Evolutionary conservation across 2,329 filamentous ascomycete genomes (phyloP).

Genomic region (Xylariaceae sp.): DNA sequence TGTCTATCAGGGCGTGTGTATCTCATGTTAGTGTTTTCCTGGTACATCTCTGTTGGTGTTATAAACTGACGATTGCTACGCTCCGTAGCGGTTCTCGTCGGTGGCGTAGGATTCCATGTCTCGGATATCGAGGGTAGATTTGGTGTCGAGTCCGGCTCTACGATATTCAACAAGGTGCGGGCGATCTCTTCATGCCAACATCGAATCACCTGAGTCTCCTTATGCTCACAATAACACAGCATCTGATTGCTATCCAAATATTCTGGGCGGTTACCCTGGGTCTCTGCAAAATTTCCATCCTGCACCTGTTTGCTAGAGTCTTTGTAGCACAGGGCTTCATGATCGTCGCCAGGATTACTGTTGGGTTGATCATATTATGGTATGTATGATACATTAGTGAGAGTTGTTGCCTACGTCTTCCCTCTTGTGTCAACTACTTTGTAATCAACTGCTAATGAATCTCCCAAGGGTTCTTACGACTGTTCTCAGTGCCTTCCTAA

Average conservation of each 20-base stretch:
- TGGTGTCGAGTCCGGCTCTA: constrained; percentile 15
- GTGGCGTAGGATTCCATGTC: constrained; percentile 28
- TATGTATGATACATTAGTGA: constrained; percentile 5
- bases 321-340: constrained; percentile 33
- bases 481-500: constrained; percentile 36
- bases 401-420: too few relatives aligned
- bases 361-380: constrained; percentile 30
- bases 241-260: constrained; percentile 34
- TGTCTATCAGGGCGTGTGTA: constrained; percentile 20
- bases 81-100: constrained; percentile 24
- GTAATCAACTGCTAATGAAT: background rate
- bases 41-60: background rate
- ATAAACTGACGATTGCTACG: constrained; percentile 7
- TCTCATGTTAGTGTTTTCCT: constrained; percentile 22
- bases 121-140: constrained; percentile 23
- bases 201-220: background rate
- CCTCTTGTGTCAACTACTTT: background rate
- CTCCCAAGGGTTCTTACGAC: constrained; percentile 27
- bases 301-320: constrained; percentile 34
- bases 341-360: constrained; percentile 27
- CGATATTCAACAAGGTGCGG: constrained; percentile 22
- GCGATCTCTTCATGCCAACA: too few relatives aligned
- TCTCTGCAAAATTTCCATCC: constrained; percentile 36
- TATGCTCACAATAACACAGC: background rate
- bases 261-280: constrained; percentile 37